Base-by-base conservation (phyloP, 2,329 filamentous ascomycete genomes). In the Onygenales sp. region DNA sequence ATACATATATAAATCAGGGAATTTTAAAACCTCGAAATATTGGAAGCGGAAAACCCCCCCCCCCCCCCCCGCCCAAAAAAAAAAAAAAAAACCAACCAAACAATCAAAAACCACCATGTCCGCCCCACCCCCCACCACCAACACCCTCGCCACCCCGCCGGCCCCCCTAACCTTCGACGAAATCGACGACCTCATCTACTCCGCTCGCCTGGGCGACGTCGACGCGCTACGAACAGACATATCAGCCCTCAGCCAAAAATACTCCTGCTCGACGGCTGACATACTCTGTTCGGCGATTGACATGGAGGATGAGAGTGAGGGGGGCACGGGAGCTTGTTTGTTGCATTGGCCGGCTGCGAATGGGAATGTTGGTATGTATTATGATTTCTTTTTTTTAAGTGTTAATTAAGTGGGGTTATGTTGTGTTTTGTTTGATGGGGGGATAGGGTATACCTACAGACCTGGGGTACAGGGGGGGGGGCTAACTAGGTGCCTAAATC, bases 301-400 rank as follows among this genome's bases (percentile, higher is more conserved):
- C 66, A 78, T 82, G 43, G 80, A 84, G 60, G 87, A 85, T 59
- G 87, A 88, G 54, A 94, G 90, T 58, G 86, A 85, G 51, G 76
- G 72, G 6, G 72, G 72, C 7, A 72, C 71, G 2, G 70, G 71
- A 0, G 69, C 67, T 5, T 72, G 70, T 55, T 63, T 83, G 46
- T 71, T 97, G 65, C 93, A 98, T 72, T 96, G 94, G 82, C 89
- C 91, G 7, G 84, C 89, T 27, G 93, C 89, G 31, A 98, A 98
- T 67, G 92, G 92, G 1, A 86, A 95, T 66, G 64, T 81, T 56
- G 86, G 89, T 91, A 78, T 63, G 75, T 69, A 57, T 10, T n/a
- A 36, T 17, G 1, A 17, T 17, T 17, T 17, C 14, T 17, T 53
- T 55, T 5, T 32, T 51, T 64, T 21, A 49, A 17, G 14, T 17